Conservation (phyloP, 495 filamentous ascomycete genomes). For the Beverwykella pulmonaria region DNA sequence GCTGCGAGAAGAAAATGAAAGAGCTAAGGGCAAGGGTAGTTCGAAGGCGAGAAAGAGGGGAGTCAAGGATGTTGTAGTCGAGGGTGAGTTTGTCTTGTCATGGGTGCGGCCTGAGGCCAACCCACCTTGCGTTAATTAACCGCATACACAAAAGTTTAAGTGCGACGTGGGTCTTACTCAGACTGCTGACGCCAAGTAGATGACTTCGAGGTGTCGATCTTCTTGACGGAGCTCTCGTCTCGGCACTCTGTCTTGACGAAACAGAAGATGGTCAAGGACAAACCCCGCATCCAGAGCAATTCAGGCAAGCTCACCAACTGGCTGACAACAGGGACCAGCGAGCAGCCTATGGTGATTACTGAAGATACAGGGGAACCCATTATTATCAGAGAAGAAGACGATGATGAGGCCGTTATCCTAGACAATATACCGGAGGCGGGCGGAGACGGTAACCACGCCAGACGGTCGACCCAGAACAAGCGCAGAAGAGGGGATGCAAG, state of each 20-base stretch:
- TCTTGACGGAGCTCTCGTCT: constrained; percentile 84
- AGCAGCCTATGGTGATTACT: constrained; percentile 40
- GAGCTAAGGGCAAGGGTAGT: constrained; percentile 61
- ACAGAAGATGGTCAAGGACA: constrained; percentile 68
- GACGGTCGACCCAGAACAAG: not conserved
- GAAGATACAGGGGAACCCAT: constrained; percentile 48
- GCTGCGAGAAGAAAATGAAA: constrained; percentile 81
- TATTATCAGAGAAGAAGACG: constrained; percentile 49
- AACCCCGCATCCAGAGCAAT: constrained; percentile 58
- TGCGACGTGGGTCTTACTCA: constrained; percentile 15
- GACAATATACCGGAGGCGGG: constrained; percentile 41
- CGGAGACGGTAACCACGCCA: not conserved
- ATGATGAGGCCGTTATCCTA: constrained; percentile 39
- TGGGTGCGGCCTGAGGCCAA: constrained; percentile 5
- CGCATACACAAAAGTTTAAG: not conserved
- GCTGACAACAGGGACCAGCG: constrained; percentile 50
- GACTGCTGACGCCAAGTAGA: constrained; percentile 56
- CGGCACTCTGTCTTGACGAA: constrained; percentile 86
- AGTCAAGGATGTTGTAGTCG: constrained; percentile 82
- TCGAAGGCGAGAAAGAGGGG: constrained; percentile 65
- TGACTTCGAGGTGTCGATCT: constrained; percentile 92
- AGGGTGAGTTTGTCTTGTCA: constrained; percentile 59
- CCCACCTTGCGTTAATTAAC: constrained; percentile 7
- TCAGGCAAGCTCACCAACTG: constrained; percentile 60
- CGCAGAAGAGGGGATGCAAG: constrained; percentile 21